Percentiles rank a stretch among this genome's conserved stretches.
Evolutionary conservation across 331 rosid species (phyloP).

Genomic region (Malus hybrid): DNA sequence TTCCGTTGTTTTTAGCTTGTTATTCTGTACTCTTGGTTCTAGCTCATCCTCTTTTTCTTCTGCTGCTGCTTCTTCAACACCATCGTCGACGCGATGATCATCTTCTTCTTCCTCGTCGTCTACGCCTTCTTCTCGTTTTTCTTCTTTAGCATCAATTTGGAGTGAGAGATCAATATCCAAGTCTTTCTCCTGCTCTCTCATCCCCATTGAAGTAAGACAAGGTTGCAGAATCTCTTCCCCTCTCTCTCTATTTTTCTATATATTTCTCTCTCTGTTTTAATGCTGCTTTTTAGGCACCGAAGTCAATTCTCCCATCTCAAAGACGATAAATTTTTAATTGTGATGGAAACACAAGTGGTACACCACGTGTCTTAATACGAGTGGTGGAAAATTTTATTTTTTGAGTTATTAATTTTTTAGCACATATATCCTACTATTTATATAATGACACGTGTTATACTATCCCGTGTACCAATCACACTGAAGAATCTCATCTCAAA

Average conservation of each 20-base stretch:
- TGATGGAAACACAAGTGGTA: too few relatives aligned
- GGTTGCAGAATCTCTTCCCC: constrained; percentile 8
- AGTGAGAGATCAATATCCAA: constrained; percentile 71
- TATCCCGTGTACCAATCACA: too few relatives aligned
- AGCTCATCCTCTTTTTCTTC: background rate
- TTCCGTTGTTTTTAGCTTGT: background rate
- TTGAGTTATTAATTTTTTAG: too few relatives aligned
- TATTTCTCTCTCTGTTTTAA: background rate
- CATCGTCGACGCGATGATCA: background rate
- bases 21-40: constrained; percentile 18
- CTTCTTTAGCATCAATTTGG: constrained; percentile 35
- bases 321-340: constrained; percentile 2
- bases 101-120: background rate
- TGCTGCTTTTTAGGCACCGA: constrained; percentile 77
- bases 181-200: constrained; percentile 12
- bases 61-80: background rate
- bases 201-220: constrained; percentile 31
- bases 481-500: too few relatives aligned
- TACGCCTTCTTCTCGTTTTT: background rate
- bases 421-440: too few relatives aligned
- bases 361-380: too few relatives aligned
- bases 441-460: too few relatives aligned
- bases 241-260: background rate
- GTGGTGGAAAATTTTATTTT: too few relatives aligned
- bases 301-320: constrained; percentile 71